phyloP scores from a whole-genome alignment of 2,329 filamentous ascomycete genomes.

The Cucurbitaria berberidis region DNA sequence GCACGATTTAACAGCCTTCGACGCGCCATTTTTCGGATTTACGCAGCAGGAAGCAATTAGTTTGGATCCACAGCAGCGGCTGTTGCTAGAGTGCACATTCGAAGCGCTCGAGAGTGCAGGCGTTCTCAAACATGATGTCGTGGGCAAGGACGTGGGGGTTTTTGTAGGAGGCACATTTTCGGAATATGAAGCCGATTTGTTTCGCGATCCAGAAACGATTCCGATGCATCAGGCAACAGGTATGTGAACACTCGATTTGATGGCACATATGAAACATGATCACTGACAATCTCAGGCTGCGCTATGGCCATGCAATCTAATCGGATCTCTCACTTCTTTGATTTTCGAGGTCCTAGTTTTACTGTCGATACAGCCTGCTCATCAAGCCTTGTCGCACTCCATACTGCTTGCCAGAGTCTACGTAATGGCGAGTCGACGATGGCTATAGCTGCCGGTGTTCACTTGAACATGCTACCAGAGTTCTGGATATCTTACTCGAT shows the following conservation, averaged over 20 bases:
- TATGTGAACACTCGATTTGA: constrained; percentile 3
- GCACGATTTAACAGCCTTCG: constrained; percentile 31
- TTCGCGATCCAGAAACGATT: constrained; percentile 31
- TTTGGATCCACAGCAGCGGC: constrained; percentile 44
- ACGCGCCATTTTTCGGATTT: constrained; percentile 41
- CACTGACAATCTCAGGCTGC: constrained; percentile 7
- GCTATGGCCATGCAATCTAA: constrained; percentile 39
- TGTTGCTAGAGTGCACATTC: constrained; percentile 43
- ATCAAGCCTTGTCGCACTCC: constrained; percentile 33
- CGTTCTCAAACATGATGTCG: constrained; percentile 31
- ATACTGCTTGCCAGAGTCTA: constrained; percentile 38
- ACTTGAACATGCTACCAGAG: constrained; percentile 32
- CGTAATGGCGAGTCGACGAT: constrained; percentile 32
- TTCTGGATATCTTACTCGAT: constrained; percentile 33
- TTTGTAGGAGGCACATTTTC: constrained; percentile 32
- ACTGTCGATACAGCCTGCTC: constrained; percentile 45
- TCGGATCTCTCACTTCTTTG: constrained; percentile 40
- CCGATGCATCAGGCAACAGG: constrained; percentile 38
- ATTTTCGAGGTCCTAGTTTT: constrained; percentile 37
- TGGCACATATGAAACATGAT: no score
- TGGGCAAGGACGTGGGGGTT: constrained; percentile 36
- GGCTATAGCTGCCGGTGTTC: constrained; percentile 30
- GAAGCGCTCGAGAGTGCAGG: constrained; percentile 52
- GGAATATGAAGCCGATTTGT: constrained; percentile 34
- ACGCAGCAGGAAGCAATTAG: constrained; percentile 32